A percentile compares a stretch with the other conserved stretches of the same genome.
Evolutionary conservation across 495 filamentous ascomycete species (phyloP).

Genomic region (Aspergillus mulundensis): DNA sequence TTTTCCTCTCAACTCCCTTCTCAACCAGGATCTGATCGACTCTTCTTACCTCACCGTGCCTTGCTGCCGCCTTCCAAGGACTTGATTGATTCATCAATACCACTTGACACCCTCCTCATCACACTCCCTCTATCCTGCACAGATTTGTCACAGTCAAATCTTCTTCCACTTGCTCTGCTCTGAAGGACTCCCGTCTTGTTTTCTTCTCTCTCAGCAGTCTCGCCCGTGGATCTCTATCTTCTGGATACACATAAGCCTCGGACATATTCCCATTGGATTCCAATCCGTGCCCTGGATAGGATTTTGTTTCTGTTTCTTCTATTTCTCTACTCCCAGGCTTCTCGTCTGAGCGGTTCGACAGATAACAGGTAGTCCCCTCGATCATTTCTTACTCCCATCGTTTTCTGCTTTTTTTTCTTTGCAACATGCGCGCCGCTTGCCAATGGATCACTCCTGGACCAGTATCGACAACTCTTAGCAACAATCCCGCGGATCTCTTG

Average conservation of each 20-base stretch:
- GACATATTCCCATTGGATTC: slow-evolving; percentile 28
- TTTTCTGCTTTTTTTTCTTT: slow-evolving; percentile 15
- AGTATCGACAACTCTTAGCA: not conserved
- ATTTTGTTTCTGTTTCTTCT: slow-evolving; percentile 31
- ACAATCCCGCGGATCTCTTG: slow-evolving; percentile 8
- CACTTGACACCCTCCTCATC: slow-evolving; percentile 4
- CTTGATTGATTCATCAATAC: not conserved
- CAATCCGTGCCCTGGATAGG: slow-evolving; percentile 38
- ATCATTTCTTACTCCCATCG: slow-evolving; percentile 28
- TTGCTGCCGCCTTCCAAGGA: not conserved
- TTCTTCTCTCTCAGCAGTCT: slow-evolving; percentile 21
- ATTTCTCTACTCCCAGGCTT: slow-evolving; percentile 30
- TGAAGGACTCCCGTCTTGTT: slow-evolving; percentile 14
- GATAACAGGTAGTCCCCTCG: slow-evolving; percentile 46
- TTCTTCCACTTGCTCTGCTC: slow-evolving; percentile 12
- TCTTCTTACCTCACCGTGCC: not conserved
- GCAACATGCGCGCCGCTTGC: slow-evolving; percentile 17
- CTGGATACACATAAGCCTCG: slow-evolving; percentile 14
- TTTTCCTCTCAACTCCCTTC: slow-evolving; percentile 5
- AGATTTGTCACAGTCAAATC: slow-evolving; percentile 28
- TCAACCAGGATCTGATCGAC: slow-evolving; percentile 4
- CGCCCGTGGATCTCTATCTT: slow-evolving; percentile 15
- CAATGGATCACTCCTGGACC: slow-evolving; percentile 20
- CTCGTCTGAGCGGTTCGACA: slow-evolving; percentile 31
- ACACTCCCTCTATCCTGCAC: not conserved